Conservation (phyloP, 306 rosid genomes). For the Amphicarpaea edgeworthii region DNA sequence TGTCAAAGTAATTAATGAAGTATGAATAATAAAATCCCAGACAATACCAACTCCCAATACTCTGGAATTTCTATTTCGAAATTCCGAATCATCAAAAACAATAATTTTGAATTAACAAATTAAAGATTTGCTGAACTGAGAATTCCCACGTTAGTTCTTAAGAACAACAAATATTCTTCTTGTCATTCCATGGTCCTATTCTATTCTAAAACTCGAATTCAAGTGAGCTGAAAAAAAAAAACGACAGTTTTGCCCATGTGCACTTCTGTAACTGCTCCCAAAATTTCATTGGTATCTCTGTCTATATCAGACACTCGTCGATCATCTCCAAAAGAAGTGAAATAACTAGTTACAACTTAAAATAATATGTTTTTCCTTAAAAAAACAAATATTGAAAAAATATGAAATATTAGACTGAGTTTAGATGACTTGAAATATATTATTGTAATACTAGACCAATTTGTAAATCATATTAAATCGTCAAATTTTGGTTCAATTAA, state of each 20-base stretch:
- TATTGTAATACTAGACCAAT: too few relatives aligned
- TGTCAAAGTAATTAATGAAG: conserved; percentile 45
- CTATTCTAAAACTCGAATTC: conserved; percentile 4
- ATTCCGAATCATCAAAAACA: conserved; percentile 44
- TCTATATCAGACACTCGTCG: too few relatives aligned
- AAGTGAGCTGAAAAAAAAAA: conserved; percentile 48
- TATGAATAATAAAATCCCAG: conserved; percentile 39
- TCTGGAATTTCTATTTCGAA: conserved; percentile 48
- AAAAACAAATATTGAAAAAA: too few relatives aligned
- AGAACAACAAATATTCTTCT: conserved; percentile 34
- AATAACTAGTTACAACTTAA: too few relatives aligned
- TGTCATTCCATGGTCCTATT: conserved; percentile 30
- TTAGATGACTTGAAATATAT: too few relatives aligned
- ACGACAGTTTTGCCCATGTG: conserved; percentile 72
- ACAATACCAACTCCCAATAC: conserved; percentile 42
- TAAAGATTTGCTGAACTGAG: conserved; percentile 31
- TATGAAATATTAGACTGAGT: too few relatives aligned
- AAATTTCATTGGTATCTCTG: conserved; percentile 42
- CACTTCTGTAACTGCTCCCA: conserved; percentile 44
- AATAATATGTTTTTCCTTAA: too few relatives aligned
- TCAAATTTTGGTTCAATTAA: too few relatives aligned
- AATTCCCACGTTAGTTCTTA: conserved; percentile 17
- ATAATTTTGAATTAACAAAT: conserved; percentile 46
- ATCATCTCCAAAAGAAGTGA: too few relatives aligned
- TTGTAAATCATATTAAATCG: too few relatives aligned